These are phyloP conservation scores for Talaromyces sp. DNA, from an alignment of 2,329 filamentous ascomycete genomes.

Conservation along the genomic window DNA sequence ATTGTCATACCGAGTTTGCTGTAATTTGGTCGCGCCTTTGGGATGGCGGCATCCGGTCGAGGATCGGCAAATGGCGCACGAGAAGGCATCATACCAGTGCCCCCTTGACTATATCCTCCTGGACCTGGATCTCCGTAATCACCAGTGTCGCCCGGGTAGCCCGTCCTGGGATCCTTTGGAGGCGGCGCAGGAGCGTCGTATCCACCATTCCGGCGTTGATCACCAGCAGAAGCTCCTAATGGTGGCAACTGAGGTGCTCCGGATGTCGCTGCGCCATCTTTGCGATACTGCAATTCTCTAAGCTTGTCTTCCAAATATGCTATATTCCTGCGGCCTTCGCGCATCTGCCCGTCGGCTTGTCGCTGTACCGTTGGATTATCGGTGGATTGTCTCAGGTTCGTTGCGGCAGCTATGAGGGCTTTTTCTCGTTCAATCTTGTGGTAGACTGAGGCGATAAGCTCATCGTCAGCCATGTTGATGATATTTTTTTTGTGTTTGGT, in stretches of 20 bases:
- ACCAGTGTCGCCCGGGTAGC: constrained; percentile 51
- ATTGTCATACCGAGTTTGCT: constrained; percentile 79
- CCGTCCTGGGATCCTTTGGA: constrained; percentile 62
- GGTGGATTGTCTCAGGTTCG: constrained; percentile 91
- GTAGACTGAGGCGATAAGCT: constrained; percentile 73
- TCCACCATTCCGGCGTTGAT: constrained; percentile 47
- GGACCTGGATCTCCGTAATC: constrained; percentile 60
- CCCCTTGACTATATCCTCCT: constrained; percentile 56
- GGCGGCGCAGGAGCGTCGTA: constrained; percentile 59
- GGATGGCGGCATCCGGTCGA: constrained; percentile 63
- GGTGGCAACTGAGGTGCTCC: constrained; percentile 21
- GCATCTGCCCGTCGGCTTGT: constrained; percentile 87
- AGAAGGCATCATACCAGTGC: constrained; percentile 73
- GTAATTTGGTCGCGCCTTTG: constrained; percentile 81
- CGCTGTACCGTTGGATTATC: constrained; percentile 89
- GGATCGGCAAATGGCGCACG: constrained; percentile 74
- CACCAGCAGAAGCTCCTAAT: constrained; percentile 22
- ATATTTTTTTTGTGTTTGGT: not conserved
- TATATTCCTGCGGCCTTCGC: constrained; percentile 88
- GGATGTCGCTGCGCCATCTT: constrained; percentile 48
- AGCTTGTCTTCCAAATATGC: constrained; percentile 94
- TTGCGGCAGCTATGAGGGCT: constrained; percentile 88
- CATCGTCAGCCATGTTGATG: constrained; percentile 56
- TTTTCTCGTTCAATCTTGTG: constrained; percentile 98
- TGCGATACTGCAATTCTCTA: constrained; percentile 79